phyloP scores from a whole-genome alignment of 768 basidiomycete genomes.

The Mrakia blollopis region DNA sequence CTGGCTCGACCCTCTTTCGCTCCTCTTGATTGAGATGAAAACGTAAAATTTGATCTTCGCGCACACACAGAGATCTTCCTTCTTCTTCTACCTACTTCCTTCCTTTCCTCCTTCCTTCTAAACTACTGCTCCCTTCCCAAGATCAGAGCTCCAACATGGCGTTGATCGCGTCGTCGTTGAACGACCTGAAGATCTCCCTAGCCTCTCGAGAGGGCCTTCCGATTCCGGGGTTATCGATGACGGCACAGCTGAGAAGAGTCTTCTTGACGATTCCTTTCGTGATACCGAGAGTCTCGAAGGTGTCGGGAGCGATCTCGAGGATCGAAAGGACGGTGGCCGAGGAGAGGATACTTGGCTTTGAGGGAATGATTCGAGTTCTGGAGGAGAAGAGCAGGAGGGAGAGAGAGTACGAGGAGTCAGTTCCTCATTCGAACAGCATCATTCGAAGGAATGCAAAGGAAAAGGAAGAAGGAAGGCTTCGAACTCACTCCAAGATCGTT shows the following conservation, averaged over 20 bases:
- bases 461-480: too few relatives aligned
- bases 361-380: slow-evolving; percentile 47
- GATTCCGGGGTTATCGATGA: slow-evolving; percentile 63
- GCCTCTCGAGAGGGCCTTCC: slow-evolving; percentile 78
- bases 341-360: slow-evolving; percentile 50
- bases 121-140: background rate
- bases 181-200: slow-evolving; percentile 54
- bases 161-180: background rate
- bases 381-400: too few relatives aligned
- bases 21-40: too few relatives aligned
- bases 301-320: slow-evolving; percentile 48
- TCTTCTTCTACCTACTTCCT: background rate
- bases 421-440: too few relatives aligned
- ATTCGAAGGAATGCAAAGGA: too few relatives aligned
- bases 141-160: background rate
- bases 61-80: background rate
- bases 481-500: slow-evolving; percentile 52
- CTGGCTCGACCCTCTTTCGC: too few relatives aligned
- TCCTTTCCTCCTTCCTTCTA: background rate
- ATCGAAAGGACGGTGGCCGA: slow-evolving; percentile 48
- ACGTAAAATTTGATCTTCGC: background rate
- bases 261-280: slow-evolving; percentile 66
- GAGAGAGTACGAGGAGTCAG: too few relatives aligned
- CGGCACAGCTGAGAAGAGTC: slow-evolving; percentile 59
- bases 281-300: slow-evolving; percentile 63